Evolutionary conservation across 108 stramenopile species (phyloP).

Genomic region (Cylindrotheca closterium): DNA sequence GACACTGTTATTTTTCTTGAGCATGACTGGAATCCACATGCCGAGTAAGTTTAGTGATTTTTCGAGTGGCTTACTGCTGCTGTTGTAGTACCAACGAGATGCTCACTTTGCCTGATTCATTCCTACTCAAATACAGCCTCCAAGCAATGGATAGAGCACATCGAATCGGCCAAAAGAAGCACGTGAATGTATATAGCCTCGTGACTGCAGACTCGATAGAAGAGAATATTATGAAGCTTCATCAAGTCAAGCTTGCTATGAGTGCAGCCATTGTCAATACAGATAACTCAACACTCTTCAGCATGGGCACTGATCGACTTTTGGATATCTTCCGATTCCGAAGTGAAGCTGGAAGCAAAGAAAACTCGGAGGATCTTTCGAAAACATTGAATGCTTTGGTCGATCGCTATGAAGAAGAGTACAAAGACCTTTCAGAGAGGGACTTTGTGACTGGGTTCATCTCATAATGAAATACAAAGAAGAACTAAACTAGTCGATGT

Average conservation of each 20-base stretch:
- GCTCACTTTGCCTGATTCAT: slow-evolving; percentile 16
- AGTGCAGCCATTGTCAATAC: slow-evolving; percentile 84
- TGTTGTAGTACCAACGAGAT: no score
- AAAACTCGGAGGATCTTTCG: not conserved
- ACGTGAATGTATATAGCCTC: slow-evolving; percentile 91
- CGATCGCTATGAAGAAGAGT: slow-evolving; percentile 42
- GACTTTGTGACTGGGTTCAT: slow-evolving; percentile 27
- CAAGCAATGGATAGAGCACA: slow-evolving; percentile 76
- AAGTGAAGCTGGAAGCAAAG: slow-evolving; percentile 7
- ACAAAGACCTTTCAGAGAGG: slow-evolving; percentile 26
- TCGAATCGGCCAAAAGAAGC: slow-evolving; percentile 76
- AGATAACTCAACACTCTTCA: slow-evolving; percentile 85
- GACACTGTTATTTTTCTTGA: slow-evolving; percentile 86
- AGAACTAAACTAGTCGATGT: no score
- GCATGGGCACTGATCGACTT: slow-evolving; percentile 86
- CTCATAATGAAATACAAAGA: no score
- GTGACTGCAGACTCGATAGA: slow-evolving; percentile 88
- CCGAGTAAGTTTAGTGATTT: slow-evolving; percentile 29
- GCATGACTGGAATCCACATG: slow-evolving; percentile 81
- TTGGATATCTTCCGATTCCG: slow-evolving; percentile 76
- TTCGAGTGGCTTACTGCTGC: not conserved
- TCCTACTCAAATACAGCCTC: slow-evolving; percentile 19
- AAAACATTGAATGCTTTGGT: slow-evolving; percentile 28
- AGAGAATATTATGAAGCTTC: slow-evolving; percentile 86
- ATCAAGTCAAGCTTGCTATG: slow-evolving; percentile 67